Conservation (phyloP, 2,329 filamentous ascomycete genomes). For the Magnaporthiopsis rhizophila region DNA sequence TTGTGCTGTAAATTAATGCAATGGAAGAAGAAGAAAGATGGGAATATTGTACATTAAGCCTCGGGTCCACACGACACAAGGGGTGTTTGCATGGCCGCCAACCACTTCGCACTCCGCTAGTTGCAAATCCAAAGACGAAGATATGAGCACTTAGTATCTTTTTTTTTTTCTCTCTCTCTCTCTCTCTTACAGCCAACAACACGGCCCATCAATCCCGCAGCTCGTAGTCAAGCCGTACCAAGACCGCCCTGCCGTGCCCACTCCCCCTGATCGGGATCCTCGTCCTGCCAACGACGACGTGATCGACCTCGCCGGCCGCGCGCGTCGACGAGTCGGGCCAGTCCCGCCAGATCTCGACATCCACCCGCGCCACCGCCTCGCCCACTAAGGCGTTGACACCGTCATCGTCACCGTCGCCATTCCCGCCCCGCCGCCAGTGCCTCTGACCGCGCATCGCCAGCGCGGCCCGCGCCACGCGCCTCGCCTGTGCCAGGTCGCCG, state of each 20-base stretch:
- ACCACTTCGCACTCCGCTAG: too few relatives aligned
- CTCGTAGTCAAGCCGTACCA: slow-evolving; percentile 15
- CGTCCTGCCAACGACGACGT: slow-evolving; percentile 16
- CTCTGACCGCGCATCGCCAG: slow-evolving; percentile 15
- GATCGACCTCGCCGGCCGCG: slow-evolving; percentile 18
- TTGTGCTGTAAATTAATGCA: slow-evolving; percentile 42
- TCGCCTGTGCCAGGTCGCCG: slow-evolving; percentile 60
- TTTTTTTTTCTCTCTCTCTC: too few relatives aligned
- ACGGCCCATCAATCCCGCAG: not conserved
- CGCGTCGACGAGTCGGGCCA: slow-evolving; percentile 38
- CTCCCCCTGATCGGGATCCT: slow-evolving; percentile 34
- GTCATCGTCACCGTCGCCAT: too few relatives aligned
- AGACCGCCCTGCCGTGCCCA: slow-evolving; percentile 40
- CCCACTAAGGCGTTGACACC: slow-evolving; percentile 33
- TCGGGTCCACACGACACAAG: too few relatives aligned
- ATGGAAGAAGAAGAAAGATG: not conserved
- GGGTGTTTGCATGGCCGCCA: too few relatives aligned
- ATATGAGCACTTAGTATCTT: too few relatives aligned
- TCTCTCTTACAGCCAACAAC: too few relatives aligned
- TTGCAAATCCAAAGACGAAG: too few relatives aligned
- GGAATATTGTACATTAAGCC: not conserved
- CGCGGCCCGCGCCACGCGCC: slow-evolving; percentile 49
- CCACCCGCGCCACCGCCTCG: slow-evolving; percentile 28
- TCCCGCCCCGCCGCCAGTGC: not conserved
- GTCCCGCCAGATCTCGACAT: slow-evolving; percentile 68